Base-by-base conservation (phyloP, 129 eudicot species). In the Lactuca sativa region DNA sequence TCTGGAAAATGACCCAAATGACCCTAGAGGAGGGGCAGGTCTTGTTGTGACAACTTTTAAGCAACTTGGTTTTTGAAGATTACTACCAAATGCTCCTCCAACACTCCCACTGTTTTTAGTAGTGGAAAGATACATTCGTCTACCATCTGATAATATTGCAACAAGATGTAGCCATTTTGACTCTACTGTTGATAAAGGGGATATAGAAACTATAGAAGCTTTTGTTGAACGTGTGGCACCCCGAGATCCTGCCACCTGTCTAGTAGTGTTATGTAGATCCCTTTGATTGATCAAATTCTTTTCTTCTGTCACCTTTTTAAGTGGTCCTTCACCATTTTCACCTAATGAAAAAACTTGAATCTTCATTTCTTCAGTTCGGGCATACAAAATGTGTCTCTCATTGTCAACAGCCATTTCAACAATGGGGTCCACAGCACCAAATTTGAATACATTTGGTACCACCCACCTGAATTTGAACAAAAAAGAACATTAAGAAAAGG, bases 141-240 rank as follows among this genome's bases (percentile, higher is more conserved):
- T 84, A 66, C 99, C 99, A 84, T 95, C 99, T 31, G 99, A 90
- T 77, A 95, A 75, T 73, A 95, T 88, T 65, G 93, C 99, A 66
- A 87, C 97, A 61, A 95, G 97, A 80, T 95, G 99, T 37, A 95
- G 80, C 84, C 87, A 83, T 77, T 95, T 95, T 66, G 99, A 95
- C 56, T 95, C 99, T 72, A 90, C 75, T 31, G 86, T 68, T 34
- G 99, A 95, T 69, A 95, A 71, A 64, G 99, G 97, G n/a, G 97
- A 90, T 62, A 95, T 95, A 71, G 80, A 77, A 78, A 95, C 97
- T 80, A 95, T 90, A 54, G 99, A 83, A 25, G 93, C 67, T 60
- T 90, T 95, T 31, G 87, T 73, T 49, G 91, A 67, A 25, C 93
- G 83, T 65, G 86, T 36, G 48, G 95, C 66, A 49, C 81, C 70